Evolutionary conservation across 164 flowering plant species (phyloP), one percentile per base, ranked within the genome.

Genomic region (Nelumbo lutea): DNA sequence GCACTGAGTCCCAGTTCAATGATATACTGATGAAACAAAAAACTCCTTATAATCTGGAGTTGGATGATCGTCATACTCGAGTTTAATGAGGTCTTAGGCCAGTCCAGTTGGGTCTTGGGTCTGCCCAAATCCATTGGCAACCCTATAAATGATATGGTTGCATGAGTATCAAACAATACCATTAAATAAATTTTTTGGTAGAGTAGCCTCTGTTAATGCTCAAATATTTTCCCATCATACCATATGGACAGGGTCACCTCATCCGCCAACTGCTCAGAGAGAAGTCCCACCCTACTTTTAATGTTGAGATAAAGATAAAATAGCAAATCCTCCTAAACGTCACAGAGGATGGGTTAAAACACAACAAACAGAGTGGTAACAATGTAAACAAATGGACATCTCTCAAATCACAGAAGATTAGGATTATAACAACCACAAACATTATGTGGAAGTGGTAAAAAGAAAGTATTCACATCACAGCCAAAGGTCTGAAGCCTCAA

Each of bases 191-290:
- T 27, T 27, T 27, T 27, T 27, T 27, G 27, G 27, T 27, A 27
- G 27, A 27, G 27, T 27, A 27, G 27, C 27, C 27, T 27, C 27
- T 27, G 27, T 27, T 27, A 87, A 82, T 68, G 68, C 81, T 73
- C 79, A 79, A 72, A 85, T 72, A 75, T 70, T 79, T 79, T 81
- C 93, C 96, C 81, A 84, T 80, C 96, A 85, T 93, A 87, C 91
- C 93, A 85, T 90, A 85, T 79, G 68, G 73, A 80, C 62, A 79
- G 72, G 64, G 79, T 57, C 73, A 80, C 80, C 68, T 74, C 80
- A 80, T 59, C 50, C 78, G 75, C 84, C 87, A 75, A 85, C 93
- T 79, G 89, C 90, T 82, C 82, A 84, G 81, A 77, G 69, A 81
- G 72, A 78, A 85, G 77, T 79, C 77, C 85, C 82, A 79, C 82